phyloP scores from a whole-genome alignment of 345 rosid genomes.

The Syzygium aromaticum region DNA sequence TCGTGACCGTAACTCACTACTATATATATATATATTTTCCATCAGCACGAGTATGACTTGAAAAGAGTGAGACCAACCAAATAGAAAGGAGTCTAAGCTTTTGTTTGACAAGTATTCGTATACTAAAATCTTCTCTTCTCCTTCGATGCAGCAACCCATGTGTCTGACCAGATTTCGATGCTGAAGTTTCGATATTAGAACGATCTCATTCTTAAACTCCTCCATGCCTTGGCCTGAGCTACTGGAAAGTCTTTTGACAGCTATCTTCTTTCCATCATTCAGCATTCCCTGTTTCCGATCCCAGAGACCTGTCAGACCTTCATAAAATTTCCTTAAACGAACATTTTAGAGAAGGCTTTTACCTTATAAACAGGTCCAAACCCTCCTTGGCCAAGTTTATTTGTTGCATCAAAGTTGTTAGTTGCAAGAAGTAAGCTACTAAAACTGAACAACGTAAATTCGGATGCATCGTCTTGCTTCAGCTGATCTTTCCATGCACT shows the following conservation, averaged over 20 bases:
- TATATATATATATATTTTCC: too few relatives aligned
- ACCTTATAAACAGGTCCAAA: constrained; percentile 7
- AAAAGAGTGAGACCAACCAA: background rate
- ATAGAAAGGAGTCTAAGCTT: background rate
- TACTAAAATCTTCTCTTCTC: constrained; percentile 43
- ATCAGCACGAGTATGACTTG: background rate
- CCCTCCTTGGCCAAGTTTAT: constrained; percentile 5
- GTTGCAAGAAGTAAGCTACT: background rate
- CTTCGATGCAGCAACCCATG: constrained; percentile 47
- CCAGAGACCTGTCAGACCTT: background rate
- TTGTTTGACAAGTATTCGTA: constrained; percentile 22
- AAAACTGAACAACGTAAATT: background rate
- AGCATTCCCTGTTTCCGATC: constrained; percentile 36
- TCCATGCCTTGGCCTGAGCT: constrained; percentile 49
- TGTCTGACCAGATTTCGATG: constrained; percentile 55
- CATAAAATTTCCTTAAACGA: background rate
- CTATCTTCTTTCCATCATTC: constrained; percentile 30
- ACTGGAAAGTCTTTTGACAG: constrained; percentile 49
- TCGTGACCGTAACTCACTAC: background rate
- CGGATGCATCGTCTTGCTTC: background rate
- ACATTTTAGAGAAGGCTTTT: background rate
- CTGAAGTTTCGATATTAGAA: constrained; percentile 47
- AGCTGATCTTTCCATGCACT: background rate
- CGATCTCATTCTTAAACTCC: constrained; percentile 52
- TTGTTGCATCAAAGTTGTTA: background rate